phyloP scores from a whole-genome alignment of 208 protist genomes.

The Sergeia podlipaevii region DNA sequence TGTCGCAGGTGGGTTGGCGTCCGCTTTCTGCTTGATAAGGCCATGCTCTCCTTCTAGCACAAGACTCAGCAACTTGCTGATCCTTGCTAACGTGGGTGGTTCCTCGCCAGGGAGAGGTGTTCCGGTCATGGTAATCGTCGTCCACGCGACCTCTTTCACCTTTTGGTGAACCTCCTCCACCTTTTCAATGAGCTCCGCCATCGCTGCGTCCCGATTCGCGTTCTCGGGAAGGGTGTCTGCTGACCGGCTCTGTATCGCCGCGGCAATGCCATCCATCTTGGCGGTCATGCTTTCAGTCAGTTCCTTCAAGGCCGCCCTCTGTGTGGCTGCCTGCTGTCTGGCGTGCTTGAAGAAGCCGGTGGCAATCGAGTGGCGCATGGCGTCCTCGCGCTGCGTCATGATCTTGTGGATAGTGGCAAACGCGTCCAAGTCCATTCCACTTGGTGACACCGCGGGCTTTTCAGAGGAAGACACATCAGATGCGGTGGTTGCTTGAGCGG shows the following conservation, averaged over 20 bases:
- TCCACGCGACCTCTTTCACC: not conserved
- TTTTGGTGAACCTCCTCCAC: not conserved
- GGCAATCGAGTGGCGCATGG: conserved; percentile 50
- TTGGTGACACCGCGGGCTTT: too few relatives aligned
- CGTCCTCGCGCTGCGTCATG: conserved; percentile 55
- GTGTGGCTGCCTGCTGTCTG: too few relatives aligned
- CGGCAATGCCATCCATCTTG: conserved; percentile 10
- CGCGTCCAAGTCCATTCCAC: not conserved
- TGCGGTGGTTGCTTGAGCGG: too few relatives aligned
- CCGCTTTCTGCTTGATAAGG: too few relatives aligned
- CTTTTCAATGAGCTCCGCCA: too few relatives aligned
- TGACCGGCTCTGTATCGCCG: not conserved
- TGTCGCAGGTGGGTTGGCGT: too few relatives aligned
- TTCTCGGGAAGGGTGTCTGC: not conserved
- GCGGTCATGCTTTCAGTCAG: conserved; percentile 7
- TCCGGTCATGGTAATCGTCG: not conserved
- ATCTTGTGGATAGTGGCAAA: conserved; percentile 47
- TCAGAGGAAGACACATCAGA: too few relatives aligned
- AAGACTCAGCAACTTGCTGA: too few relatives aligned
- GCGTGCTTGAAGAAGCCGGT: conserved; percentile 12
- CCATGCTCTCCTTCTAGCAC: too few relatives aligned
- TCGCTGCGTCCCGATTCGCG: too few relatives aligned
- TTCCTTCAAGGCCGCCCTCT: not conserved
- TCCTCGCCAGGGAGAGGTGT: too few relatives aligned
- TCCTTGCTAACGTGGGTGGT: too few relatives aligned